Conservation (phyloP, 129 eudicot genomes). For the Helichrysum umbraculigerum region DNA sequence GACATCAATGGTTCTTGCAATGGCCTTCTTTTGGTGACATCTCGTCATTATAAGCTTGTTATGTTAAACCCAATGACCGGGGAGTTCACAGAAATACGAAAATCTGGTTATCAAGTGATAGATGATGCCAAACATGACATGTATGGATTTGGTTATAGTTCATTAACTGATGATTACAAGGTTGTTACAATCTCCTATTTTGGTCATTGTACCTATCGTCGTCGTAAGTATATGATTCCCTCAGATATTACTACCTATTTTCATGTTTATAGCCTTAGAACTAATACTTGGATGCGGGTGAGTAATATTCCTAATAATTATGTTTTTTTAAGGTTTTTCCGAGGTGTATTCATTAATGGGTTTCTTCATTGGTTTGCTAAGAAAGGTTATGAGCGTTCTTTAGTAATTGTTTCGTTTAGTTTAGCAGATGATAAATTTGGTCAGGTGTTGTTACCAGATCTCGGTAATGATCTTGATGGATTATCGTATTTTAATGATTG, state of each 20-base stretch:
- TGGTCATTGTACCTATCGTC: too few species aligned
- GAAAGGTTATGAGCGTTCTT: too few species aligned
- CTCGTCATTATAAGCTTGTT: not conserved
- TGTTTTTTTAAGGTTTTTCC: too few species aligned
- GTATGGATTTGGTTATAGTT: constrained; percentile 5
- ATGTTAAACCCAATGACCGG: not conserved
- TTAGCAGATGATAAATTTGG: too few species aligned
- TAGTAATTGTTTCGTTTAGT: too few species aligned
- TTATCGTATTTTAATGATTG: too few species aligned
- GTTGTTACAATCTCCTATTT: not conserved
- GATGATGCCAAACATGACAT: not conserved
- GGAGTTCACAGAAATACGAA: not conserved
- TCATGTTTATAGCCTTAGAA: not conserved
- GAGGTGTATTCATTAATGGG: too few species aligned
- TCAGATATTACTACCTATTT: not conserved
- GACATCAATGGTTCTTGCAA: not conserved
- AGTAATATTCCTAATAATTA: too few species aligned
- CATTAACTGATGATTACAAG: not conserved
- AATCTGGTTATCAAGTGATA: not conserved
- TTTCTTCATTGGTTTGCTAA: too few species aligned
- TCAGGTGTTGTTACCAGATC: too few species aligned
- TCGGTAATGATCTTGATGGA: too few species aligned
- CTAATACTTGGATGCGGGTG: not conserved
- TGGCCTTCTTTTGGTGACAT: not conserved
- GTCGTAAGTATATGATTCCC: not conserved